These are phyloP conservation scores for Phyllosticta paracitricarpa DNA, from an alignment of 2,329 filamentous ascomycete species.

Conservation along the genomic window DNA sequence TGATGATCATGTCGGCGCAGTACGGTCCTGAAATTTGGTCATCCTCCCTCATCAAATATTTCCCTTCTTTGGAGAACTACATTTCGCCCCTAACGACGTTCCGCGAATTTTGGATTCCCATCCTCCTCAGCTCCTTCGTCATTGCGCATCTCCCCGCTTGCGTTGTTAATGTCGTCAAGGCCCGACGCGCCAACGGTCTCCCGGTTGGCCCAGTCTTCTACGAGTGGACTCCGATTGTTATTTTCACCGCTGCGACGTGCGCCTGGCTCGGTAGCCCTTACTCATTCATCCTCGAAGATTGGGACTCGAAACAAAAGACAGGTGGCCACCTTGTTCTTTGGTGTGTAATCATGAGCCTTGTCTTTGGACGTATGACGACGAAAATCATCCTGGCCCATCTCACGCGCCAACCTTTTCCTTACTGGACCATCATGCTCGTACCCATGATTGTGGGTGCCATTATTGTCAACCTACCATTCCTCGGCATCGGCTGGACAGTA, in stretches of 20 bases:
- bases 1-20: slow-evolving; percentile 81
- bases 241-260: slow-evolving; percentile 65
- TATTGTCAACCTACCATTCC: slow-evolving; percentile 67
- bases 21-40: slow-evolving; percentile 86
- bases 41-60: slow-evolving; percentile 53
- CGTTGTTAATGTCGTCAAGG: slow-evolving; percentile 72
- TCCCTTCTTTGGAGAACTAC: slow-evolving; percentile 33
- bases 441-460: slow-evolving; percentile 80
- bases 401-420: slow-evolving; percentile 86
- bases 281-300: slow-evolving; percentile 64
- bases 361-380: slow-evolving; percentile 95
- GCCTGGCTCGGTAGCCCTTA: slow-evolving; percentile 87
- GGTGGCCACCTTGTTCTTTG: slow-evolving; percentile 80
- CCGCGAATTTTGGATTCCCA: slow-evolving; percentile 75
- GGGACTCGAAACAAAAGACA: slow-evolving; percentile 3
- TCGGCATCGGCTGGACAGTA: slow-evolving; percentile 42
- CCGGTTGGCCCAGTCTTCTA: slow-evolving; percentile 75
- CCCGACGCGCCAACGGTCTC: slow-evolving; percentile 60
- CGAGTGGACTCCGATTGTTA: slow-evolving; percentile 85
- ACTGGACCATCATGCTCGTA: slow-evolving; percentile 85
- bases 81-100: slow-evolving; percentile 67
- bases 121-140: slow-evolving; percentile 37
- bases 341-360: slow-evolving; percentile 89
- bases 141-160: slow-evolving; percentile 74
- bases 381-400: slow-evolving; percentile 98